phyloP scores from a whole-genome alignment of 495 filamentous ascomycete genomes.

The Aspergillus affinis region DNA sequence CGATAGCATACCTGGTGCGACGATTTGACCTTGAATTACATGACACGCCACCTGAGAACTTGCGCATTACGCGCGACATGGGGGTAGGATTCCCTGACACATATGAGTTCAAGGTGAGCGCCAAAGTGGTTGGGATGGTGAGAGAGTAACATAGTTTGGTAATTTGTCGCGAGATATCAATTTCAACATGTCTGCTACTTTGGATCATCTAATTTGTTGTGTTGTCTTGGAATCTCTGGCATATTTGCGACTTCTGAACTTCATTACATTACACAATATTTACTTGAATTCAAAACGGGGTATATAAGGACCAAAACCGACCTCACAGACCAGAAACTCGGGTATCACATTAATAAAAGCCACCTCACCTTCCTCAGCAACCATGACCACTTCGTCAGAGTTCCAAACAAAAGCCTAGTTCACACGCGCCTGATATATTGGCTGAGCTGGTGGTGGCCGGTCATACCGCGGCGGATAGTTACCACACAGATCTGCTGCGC shows the following conservation, averaged over 20 bases:
- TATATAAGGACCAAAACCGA: too few species aligned
- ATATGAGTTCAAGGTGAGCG: not conserved
- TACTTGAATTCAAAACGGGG: too few species aligned
- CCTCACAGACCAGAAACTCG: too few species aligned
- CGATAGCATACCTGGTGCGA: conserved; percentile 28
- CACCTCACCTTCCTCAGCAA: not conserved
- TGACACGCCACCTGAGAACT: conserved; percentile 25
- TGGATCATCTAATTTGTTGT: too few species aligned
- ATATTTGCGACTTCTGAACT: too few species aligned
- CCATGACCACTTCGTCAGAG: not conserved
- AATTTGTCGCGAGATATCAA: too few species aligned
- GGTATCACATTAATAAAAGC: not conserved
- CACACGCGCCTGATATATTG: not conserved
- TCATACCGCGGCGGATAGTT: not conserved
- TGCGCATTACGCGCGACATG: conserved; percentile 10
- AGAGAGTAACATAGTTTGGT: not conserved
- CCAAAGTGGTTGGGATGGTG: not conserved
- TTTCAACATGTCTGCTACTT: too few species aligned
- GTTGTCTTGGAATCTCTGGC: too few species aligned
- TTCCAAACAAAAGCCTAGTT: not conserved
- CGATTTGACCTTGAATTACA: conserved; percentile 31
- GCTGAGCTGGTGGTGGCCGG: not conserved
- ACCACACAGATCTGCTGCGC: not conserved
- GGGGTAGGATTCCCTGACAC: not conserved
- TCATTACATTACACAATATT: too few species aligned